phyloP scores from a whole-genome alignment of 306 rosid genomes.

The Cicer cuneatum region DNA sequence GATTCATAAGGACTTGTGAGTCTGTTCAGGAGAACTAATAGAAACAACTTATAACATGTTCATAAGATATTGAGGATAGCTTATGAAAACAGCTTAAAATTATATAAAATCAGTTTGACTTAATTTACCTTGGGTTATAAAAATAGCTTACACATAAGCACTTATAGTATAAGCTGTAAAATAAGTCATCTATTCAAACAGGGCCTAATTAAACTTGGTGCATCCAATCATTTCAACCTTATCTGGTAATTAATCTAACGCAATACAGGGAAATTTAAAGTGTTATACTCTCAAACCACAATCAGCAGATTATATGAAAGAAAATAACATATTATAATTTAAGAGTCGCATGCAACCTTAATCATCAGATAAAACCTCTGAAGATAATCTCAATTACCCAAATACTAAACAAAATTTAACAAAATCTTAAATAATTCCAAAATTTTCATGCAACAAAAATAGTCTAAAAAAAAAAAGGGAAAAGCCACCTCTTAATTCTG shows the following conservation, averaged over 20 bases:
- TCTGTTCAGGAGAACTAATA: too few relatives aligned
- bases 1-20: too few relatives aligned
- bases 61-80: too few relatives aligned
- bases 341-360: conserved; percentile 1
- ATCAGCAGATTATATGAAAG: neutral
- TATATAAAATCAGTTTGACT: too few relatives aligned
- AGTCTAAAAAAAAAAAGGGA: neutral
- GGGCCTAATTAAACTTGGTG: too few relatives aligned
- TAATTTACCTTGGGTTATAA: too few relatives aligned
- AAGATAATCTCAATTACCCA: conserved; percentile 44
- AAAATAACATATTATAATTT: neutral
- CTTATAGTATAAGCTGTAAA: too few relatives aligned
- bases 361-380: conserved; percentile 27
- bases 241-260: neutral
- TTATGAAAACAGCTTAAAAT: too few relatives aligned
- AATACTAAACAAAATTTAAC: conserved; percentile 31
- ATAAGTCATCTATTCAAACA: too few relatives aligned
- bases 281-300: neutral
- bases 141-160: too few relatives aligned
- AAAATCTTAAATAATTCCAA: conserved; percentile 35
- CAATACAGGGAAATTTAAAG: neutral
- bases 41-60: too few relatives aligned
- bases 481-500: conserved; percentile 48
- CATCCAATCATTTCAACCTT: neutral
- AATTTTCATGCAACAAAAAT: conserved; percentile 11